Conservation (phyloP, 2,329 filamentous ascomycete genomes). For the Calycina herbarum region DNA sequence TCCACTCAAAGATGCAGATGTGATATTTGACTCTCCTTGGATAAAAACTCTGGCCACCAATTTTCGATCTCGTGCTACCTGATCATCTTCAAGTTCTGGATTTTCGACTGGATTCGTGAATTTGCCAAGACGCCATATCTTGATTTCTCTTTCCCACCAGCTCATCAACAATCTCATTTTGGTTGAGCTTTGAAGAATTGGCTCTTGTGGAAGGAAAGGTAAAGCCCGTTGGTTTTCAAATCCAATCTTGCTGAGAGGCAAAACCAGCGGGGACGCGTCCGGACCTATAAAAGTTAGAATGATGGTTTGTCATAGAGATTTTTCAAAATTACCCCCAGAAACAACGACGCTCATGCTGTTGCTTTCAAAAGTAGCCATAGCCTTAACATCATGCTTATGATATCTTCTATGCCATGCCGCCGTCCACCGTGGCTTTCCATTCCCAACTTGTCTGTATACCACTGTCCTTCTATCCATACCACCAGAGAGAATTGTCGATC, state of each 20-base stretch:
- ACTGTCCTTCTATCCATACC: constrained; percentile 90
- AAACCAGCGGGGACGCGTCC: constrained; percentile 78
- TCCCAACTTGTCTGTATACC: constrained; percentile 69
- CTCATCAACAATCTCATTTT: constrained; percentile 76
- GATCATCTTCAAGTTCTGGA: constrained; percentile 46
- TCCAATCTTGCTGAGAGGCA: constrained; percentile 75
- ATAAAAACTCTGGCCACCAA: constrained; percentile 68
- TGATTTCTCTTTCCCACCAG: constrained; percentile 89
- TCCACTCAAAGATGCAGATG: constrained; percentile 68
- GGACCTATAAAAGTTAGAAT: constrained; percentile 60
- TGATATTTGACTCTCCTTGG: constrained; percentile 79
- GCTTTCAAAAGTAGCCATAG: constrained; percentile 87
- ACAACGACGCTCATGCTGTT: constrained; percentile 81
- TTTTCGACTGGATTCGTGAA: constrained; percentile 17
- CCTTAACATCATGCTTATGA: constrained; percentile 93
- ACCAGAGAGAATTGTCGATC: constrained; percentile 79
- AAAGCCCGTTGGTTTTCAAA: constrained; percentile 80
- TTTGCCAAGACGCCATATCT: constrained; percentile 68
- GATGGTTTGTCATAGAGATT: constrained; percentile 8
- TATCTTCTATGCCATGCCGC: constrained; percentile 84
- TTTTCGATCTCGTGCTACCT: constrained; percentile 51
- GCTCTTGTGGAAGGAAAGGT: constrained; percentile 78
- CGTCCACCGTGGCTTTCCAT: constrained; percentile 69
- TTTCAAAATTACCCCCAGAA: constrained; percentile 70
- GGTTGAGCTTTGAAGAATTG: constrained; percentile 71